Conservation (phyloP, 345 rosid genomes). For the Eutrema yunnanense region DNA sequence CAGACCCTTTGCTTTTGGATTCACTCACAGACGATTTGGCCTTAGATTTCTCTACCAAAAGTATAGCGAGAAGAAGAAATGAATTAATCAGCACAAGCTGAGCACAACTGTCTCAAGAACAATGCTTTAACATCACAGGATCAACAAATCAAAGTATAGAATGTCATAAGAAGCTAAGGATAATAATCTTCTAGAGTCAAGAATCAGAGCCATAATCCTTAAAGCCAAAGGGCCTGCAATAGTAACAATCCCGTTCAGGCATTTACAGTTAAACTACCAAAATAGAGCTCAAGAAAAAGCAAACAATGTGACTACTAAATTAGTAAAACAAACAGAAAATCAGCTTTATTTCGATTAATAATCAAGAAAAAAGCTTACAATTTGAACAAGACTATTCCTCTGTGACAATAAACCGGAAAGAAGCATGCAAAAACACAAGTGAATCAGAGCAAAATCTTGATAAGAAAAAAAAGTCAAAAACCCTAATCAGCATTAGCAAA, state of each 20-base stretch:
- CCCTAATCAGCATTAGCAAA: slow-evolving; percentile 22
- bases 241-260: neutral
- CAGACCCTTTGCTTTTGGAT: slow-evolving; percentile 44
- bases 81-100: neutral
- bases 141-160: neutral
- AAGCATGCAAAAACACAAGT: slow-evolving; percentile 5
- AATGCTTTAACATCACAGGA: neutral
- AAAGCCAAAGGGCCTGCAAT: neutral
- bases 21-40: slow-evolving; percentile 28
- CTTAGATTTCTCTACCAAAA: slow-evolving; percentile 41
- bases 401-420: neutral
- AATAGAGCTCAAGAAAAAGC: neutral
- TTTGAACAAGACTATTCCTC: neutral
- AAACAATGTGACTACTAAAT: neutral
- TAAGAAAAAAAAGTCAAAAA: slow-evolving; percentile 1
- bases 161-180: too few species aligned
- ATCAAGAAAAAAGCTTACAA: neutral
- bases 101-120: neutral
- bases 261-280: neutral
- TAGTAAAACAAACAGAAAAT: neutral
- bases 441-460: neutral
- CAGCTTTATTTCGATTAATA: neutral
- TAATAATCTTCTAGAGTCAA: neutral
- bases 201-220: neutral
- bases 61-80: neutral